These are phyloP conservation scores for Trametes coccinea DNA, from an alignment of 768 basidiomycete species.

Conservation along the genomic window DNA sequence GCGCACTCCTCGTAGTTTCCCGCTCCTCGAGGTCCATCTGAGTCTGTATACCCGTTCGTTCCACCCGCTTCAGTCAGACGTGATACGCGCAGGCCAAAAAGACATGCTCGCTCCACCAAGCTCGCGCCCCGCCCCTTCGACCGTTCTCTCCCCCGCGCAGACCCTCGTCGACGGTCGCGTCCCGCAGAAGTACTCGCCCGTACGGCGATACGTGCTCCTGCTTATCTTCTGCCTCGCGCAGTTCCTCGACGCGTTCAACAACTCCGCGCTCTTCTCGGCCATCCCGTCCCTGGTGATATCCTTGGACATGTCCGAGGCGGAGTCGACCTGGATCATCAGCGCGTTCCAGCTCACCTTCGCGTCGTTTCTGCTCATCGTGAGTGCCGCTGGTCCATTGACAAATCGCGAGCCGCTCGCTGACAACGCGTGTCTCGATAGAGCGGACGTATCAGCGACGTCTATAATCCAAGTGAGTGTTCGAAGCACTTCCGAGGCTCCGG, in stretches of 20 bases:
- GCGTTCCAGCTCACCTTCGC: conserved; percentile 40
- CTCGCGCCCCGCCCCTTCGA: conserved; percentile 5
- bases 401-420: not conserved
- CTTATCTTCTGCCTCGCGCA: conserved; percentile 38
- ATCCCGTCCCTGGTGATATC: conserved; percentile 31
- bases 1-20: not conserved
- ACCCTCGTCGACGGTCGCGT: conserved; percentile 33
- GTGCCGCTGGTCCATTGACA: not conserved
- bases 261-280: conserved; percentile 37
- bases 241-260: conserved; percentile 40
- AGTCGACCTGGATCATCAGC: conserved; percentile 38
- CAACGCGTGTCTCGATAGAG: conserved; percentile 22
- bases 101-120: conserved; percentile 20
- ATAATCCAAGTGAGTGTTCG: conserved; percentile 32
- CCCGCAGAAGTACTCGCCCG: conserved; percentile 29
- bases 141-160: conserved; percentile 30
- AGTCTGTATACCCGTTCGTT: not conserved
- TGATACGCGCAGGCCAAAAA: not conserved
- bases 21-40: not conserved
- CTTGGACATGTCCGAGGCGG: conserved; percentile 28
- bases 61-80: not conserved
- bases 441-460: conserved; percentile 36
- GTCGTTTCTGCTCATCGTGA: conserved; percentile 36
- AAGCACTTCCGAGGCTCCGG: not conserved
- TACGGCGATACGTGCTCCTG: conserved; percentile 34